Base-by-base conservation (phyloP, 192 early-diverging fungal species). In the Podila verticillata region DNA sequence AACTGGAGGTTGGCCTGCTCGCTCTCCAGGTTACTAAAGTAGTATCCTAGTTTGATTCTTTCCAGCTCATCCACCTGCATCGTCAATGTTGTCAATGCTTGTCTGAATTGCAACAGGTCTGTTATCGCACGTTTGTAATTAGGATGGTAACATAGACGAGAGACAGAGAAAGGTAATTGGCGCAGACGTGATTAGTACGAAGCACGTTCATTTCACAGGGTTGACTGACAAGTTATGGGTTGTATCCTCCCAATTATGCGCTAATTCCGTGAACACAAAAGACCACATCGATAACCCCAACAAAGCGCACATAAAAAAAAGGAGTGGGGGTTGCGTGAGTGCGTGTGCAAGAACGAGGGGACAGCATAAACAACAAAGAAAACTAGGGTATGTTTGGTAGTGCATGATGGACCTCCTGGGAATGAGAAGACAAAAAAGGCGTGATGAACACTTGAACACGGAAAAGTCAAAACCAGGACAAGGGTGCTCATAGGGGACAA, bases 41-140 rank as follows among this genome's bases (percentile, higher is more conserved):
- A 74, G 59, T 85, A 87, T 26, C 65, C 77, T 12, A 74, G 20
- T 47, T 87, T 87, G 71, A 87, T 71, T 6, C 66, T 58, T 58
- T 87, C 86, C 39, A 87, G 57, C 35, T 87, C 84, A 61, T 87
- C 86, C 13, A 87, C 83, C 57, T 87, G 84, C 63, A 72, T 63
- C 7, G 84, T 85, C 57, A 85, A 62, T 48, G 84, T 83, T 59
- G 77, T 70, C 13, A 87, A 48, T 0, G 83, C 81, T 39, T 82
- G 74, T 31, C 83, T 48, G 64, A 75, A 82, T 54, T 84, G 84
- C 32, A 73, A 32, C 26, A 84, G n/a, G 57, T 87, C 83, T 86
- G 48, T 63, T 44, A 48, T 60, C 36, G 15, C 70, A 48, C n/a
- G 35, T n/a, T 30, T 24, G n/a, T 48, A 22, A 19, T 54, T 26